These are phyloP conservation scores for Verticillium longisporum DNA, from an alignment of 2,329 filamentous ascomycete species.

Conservation along the genomic window DNA sequence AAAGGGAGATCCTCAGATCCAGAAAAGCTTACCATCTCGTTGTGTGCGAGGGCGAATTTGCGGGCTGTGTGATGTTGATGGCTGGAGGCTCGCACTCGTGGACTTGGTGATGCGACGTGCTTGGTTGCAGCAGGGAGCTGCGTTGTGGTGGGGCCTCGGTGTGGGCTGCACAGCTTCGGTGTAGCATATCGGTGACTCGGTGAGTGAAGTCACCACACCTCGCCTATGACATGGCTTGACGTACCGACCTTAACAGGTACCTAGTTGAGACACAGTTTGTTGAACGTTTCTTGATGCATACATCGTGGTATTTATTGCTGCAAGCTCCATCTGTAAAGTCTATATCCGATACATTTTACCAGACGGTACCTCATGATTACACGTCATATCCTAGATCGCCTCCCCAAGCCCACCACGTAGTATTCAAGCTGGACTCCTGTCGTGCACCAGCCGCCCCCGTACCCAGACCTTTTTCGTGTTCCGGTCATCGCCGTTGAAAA, in stretches of 20 bases:
- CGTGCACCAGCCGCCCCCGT: constrained; percentile 72
- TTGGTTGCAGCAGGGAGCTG: not conserved
- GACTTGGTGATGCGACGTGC: not conserved
- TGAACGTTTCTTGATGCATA: not conserved
- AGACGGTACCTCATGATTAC: not conserved
- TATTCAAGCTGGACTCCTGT: constrained; percentile 21
- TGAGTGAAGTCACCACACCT: not conserved
- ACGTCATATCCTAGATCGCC: too few species aligned
- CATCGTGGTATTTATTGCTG: not conserved
- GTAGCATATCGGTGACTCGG: not conserved
- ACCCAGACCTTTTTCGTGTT: constrained; percentile 91
- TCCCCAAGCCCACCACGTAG: too few species aligned
- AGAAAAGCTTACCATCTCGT: not conserved
- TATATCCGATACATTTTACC: not conserved
- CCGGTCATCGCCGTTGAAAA: constrained; percentile 87
- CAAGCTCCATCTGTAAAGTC: not conserved
- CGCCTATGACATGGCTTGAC: too few species aligned
- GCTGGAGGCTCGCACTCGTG: not conserved
- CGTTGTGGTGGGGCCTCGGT: not conserved
- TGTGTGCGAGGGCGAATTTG: not conserved
- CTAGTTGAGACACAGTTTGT: not conserved
- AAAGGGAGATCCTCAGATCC: too few species aligned
- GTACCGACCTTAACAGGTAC: not conserved
- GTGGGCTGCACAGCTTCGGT: not conserved
- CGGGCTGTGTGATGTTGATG: not conserved